Evolutionary conservation across 139 green algal genomes (phyloP), one percentile per base, ranked within the genome.

Genomic region (Penium margaritaceum): DNA sequence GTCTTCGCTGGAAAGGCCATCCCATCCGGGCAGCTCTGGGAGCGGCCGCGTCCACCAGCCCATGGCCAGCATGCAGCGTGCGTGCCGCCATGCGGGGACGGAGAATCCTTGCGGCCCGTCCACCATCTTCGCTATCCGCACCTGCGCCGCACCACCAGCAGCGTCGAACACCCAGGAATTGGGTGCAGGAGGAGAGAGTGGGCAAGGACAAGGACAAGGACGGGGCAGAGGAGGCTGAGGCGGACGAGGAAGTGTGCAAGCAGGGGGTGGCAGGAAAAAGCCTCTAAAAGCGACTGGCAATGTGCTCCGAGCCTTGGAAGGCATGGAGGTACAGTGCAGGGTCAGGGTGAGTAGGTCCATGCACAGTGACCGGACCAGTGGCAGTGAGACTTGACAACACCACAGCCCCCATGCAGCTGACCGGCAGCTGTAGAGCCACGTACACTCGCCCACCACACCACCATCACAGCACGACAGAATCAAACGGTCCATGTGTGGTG

Each of bases 21-120:
- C 63, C 63, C 63, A 71, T 21, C 63, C 63, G 19, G 33, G 30
- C 34, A 71, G 15, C 7, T 2, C 32, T 41, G 21, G 34, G 32
- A 51, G 32, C 19, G 30, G 29, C 63, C 17, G 17, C 63, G 9
- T 6, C 67, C 67, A 75, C 15, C n/a, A 24, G 30, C 58, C 67
- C 53, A 30, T 69, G 2, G 73, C 30, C 27, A 69, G 29, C 24
- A 75, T 38, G 9, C 67, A 75, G 41, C 17, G 30, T 21, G 55
- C 53, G 32, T 77, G 70, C 6, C 70, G 60, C 70, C 70, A 77
- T 70, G 63, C 61, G 14, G 63, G 64, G 15, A 77, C 70, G 19
- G 21, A 17, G 17, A 41, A 17, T n/a, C 60, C 36, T 29, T 21
- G 37, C 7, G 17, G 19, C 7, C 19, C 19, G 2, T 29, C 61